These are phyloP conservation scores for Xylaria hypoxylon DNA, from an alignment of 2,329 filamentous ascomycete species.

Conservation along the genomic window DNA sequence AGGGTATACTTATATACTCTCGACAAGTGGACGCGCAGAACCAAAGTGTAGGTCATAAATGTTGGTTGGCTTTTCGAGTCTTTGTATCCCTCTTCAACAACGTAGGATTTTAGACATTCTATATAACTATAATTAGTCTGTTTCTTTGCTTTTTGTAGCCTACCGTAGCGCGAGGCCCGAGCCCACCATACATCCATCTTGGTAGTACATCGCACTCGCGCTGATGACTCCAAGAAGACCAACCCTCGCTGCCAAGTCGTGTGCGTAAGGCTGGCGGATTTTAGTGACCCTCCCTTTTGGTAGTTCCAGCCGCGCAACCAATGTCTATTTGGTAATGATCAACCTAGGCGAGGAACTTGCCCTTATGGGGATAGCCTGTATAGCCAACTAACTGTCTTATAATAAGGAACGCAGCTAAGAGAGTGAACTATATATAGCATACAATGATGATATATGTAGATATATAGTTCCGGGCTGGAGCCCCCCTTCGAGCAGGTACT, in stretches of 20 bases:
- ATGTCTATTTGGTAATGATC: background rate
- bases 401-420: background rate
- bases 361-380: too few relatives aligned
- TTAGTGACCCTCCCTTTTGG: background rate
- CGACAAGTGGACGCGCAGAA: background rate
- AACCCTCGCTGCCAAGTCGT: background rate
- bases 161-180: too few relatives aligned
- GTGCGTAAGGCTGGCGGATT: background rate
- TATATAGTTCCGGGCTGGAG: background rate
- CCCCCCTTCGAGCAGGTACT: background rate
- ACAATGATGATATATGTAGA: background rate
- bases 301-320: background rate
- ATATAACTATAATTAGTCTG: background rate
- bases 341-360: background rate
- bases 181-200: too few relatives aligned
- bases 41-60: background rate
- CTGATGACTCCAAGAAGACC: background rate
- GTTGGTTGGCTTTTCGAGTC: background rate
- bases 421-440: constrained; percentile 8
- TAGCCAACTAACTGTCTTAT: too few relatives aligned
- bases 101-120: background rate
- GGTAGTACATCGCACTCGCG: background rate
- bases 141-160: background rate
- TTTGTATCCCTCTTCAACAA: background rate
- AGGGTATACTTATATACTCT: background rate